These are phyloP conservation scores for Striga asiatica DNA, from an alignment of 257 asterid species.

Conservation along the genomic window DNA sequence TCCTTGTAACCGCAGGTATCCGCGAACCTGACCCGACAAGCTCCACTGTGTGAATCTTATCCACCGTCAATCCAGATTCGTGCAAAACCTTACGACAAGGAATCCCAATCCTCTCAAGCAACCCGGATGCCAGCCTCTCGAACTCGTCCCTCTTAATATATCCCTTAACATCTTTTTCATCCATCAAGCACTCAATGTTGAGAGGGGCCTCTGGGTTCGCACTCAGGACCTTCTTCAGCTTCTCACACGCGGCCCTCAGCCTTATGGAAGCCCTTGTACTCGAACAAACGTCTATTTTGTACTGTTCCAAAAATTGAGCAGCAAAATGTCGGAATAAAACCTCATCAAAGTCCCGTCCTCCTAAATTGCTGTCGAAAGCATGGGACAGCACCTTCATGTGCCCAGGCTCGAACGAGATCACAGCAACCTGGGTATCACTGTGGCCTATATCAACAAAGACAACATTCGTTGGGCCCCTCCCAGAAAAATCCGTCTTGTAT, in stretches of 20 bases:
- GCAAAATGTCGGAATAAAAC: slow-evolving; percentile 76
- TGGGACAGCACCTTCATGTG: slow-evolving; percentile 76
- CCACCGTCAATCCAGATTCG: slow-evolving; percentile 54
- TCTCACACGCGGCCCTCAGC: slow-evolving; percentile 87
- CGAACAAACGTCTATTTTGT: slow-evolving; percentile 68
- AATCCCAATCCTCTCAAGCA: slow-evolving; percentile 54
- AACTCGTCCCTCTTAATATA: slow-evolving; percentile 83
- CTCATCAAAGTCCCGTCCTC: slow-evolving; percentile 95
- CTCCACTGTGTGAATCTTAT: slow-evolving; percentile 76
- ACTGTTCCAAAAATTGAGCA: slow-evolving; percentile 51
- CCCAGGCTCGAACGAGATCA: slow-evolving; percentile 67
- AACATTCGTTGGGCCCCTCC: slow-evolving; percentile 48
- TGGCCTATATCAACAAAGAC: slow-evolving; percentile 92
- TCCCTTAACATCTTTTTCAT: slow-evolving; percentile 92
- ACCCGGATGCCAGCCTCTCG: slow-evolving; percentile 55
- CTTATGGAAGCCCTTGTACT: slow-evolving; percentile 76
- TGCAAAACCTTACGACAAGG: slow-evolving; percentile 72
- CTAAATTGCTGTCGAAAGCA: slow-evolving; percentile 75
- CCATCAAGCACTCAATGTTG: slow-evolving; percentile 95
- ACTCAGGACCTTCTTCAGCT: slow-evolving; percentile 92
- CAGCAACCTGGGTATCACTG: slow-evolving; percentile 85
- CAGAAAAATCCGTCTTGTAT: slow-evolving; percentile 62
- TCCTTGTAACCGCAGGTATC: slow-evolving; percentile 66
- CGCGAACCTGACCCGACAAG: slow-evolving; percentile 97
- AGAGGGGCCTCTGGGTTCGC: slow-evolving; percentile 93